Base-by-base conservation (phyloP, 2,329 filamentous ascomycete genomes). In the Exserohilum rostratum region DNA sequence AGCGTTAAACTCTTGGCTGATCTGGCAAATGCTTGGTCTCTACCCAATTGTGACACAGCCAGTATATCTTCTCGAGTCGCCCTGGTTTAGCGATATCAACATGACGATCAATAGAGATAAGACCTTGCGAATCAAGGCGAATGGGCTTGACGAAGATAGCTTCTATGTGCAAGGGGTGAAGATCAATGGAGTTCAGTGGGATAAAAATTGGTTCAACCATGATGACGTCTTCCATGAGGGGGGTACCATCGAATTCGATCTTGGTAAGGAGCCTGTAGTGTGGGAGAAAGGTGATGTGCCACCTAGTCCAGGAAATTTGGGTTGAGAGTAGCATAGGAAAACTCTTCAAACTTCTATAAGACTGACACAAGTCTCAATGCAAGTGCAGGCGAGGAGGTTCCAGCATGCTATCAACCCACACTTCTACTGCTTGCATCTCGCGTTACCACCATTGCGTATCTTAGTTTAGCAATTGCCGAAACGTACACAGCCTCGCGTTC, bases 141-240 rank as follows among this genome's bases (percentile, higher is more conserved):
- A 73, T 0, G 83, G 83, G 3, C 79, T 34, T 76, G 80, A 13
- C 74, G 77, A 3, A 81, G 80, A 71, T 46, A 79, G 30, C 17
- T 45, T 87, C 58, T 65, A 52, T 34, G 87, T 90, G 5, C 87
- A 90, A 76, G 81, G 81, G 11, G 77, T 90, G 55, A 82, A 77
- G 60, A 80, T 90, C 38, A 90, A 90, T 65, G 87, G 87, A 0
- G 53, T 80, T 67, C 20, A 55, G 2, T 90, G 87, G 86, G 75
- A 80, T 40, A 83, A 83, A 77, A 80, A 80, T 43, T 90, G 88
- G 87, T 69, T 90, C 11, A 80, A 78, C 31, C 89, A 85, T 83
- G 74, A 82, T n/a, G 85, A 89, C 63, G 72, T 90, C 74, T 80
- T 80, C 57, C 64, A 71, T 0, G 64, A 77, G 18, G 80, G 79